These are phyloP conservation scores for Singerocomus rubriflavus DNA, from an alignment of 1,284 basidiomycete genomes.

Conservation along the genomic window DNA sequence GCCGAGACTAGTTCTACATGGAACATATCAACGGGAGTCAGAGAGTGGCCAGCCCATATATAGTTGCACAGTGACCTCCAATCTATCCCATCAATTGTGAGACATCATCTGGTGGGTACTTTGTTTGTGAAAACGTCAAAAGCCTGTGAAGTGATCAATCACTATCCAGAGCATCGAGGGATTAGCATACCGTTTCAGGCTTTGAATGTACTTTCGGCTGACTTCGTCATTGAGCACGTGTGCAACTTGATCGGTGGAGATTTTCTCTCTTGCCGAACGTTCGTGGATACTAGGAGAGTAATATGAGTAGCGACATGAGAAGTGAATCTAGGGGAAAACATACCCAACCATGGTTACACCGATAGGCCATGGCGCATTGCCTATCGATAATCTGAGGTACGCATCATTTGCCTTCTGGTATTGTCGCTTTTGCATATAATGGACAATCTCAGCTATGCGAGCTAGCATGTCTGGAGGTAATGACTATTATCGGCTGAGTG, in stretches of 20 bases:
- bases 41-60: background rate
- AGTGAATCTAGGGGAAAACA: conserved; percentile 28
- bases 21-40: conserved; percentile 8
- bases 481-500: conserved; percentile 45
- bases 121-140: conserved; percentile 92
- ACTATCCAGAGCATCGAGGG: conserved; percentile 1
- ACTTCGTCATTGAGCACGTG: conserved; percentile 99
- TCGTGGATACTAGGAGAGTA: conserved; percentile 80
- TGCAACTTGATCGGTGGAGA: conserved; percentile 93
- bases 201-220: conserved; percentile 98
- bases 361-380: conserved; percentile 99
- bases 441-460: conserved; percentile 92
- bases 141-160: conserved; percentile 48
- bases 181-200: conserved; percentile 77
- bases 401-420: conserved; percentile 97
- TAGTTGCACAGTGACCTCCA: background rate
- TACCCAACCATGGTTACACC: conserved; percentile 99
- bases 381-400: conserved; percentile 94
- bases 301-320: conserved; percentile 2
- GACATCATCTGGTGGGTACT: conserved; percentile 87
- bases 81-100: conserved; percentile 87
- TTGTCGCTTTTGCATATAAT: conserved; percentile 92
- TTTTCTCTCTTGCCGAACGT: conserved; percentile 95
- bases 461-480: conserved; percentile 84
- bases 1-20: conserved; percentile 4